A percentile compares a stretch with the other conserved stretches of the same genome.
These are phyloP conservation scores for Patellifolia procumbens DNA, from an alignment of 179 eudicot species.

Conservation along the genomic window DNA sequence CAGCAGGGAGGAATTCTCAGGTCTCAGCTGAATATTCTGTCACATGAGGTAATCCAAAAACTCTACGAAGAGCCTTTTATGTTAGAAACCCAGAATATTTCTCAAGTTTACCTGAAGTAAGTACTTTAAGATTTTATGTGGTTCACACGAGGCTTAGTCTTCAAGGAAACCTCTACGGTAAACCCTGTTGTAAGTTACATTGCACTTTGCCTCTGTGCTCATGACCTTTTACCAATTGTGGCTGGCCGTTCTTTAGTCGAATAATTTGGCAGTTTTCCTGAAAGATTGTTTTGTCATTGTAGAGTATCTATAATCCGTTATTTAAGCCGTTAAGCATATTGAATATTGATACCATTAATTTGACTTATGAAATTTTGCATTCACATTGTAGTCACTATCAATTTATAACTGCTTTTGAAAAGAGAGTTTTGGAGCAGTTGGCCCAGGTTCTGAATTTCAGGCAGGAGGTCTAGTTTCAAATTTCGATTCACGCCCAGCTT, in stretches of 20 bases:
- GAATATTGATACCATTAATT: background rate
- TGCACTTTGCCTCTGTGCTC: background rate
- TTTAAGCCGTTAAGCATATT: no score
- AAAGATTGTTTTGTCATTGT: no score
- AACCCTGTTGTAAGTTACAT: background rate
- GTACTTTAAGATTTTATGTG: background rate
- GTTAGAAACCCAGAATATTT: background rate
- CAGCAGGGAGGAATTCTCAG: background rate
- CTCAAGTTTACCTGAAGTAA: background rate
- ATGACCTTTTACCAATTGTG: background rate
- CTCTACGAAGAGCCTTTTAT: background rate
- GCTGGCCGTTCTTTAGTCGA: background rate
- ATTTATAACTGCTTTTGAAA: no score
- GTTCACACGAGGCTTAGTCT: background rate
- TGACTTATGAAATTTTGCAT: no score
- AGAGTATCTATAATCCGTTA: no score
- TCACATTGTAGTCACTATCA: no score
- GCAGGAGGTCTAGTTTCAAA: no score
- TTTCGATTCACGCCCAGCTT: no score
- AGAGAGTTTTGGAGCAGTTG: no score
- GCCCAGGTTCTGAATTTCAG: no score
- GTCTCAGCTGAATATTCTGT: background rate
- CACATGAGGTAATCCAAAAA: background rate
- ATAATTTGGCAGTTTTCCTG: background rate
- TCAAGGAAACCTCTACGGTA: background rate